Evolutionary conservation across 2,329 filamentous ascomycete species (phyloP), one percentile per base, ranked within the genome.

Genomic region (Aspergillus candidus): DNA sequence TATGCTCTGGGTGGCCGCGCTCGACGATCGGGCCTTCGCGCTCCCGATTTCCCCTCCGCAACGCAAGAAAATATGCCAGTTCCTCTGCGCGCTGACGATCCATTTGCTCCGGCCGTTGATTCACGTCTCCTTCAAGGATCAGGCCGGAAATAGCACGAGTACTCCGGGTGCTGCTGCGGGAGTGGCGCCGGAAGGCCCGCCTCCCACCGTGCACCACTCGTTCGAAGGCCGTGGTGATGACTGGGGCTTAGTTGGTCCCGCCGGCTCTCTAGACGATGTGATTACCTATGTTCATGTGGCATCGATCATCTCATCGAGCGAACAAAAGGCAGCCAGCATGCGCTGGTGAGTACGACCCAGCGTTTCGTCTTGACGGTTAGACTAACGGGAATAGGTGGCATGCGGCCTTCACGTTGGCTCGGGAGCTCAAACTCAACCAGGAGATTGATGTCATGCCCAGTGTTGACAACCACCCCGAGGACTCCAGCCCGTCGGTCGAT

Each of bases 1-100:
- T 67, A 95, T 96, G 80, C 78, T 96, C n/a, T 96, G 89, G 89
- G 86, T 94, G 37, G 88, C 88, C 27, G 89, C 89, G n/a, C 84
- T 95, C 63, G 94, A 89, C 13, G 93, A 88, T 67, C 88, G 94
- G 60, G 88, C 88, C 8, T 80, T 88, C 35, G 88, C 89, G 59
- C 67, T 95, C 49, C 88, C 88, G n/a, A 87, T 85, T 40, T 81
- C 86, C 27, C 87, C 88, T 2, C 86, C 87, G 11, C 86, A 88
- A 13, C 78, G 90, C 40, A 85, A 84, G 48, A 87, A 87, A 61
- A 84, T 93, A 43, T 95, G 89, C 66, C 88, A 94, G 66, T 90
- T 86, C 67, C 73, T 96, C 31, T 77, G 94, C 29, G 88, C 94
- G 58, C 74, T 95, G 50, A 94, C 88, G 1, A 83, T 95, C 49